Evolutionary conservation across 352 stramenopile species (phyloP), one percentile per base, ranked within the genome.

Genomic region (Globisporangium lucens): DNA sequence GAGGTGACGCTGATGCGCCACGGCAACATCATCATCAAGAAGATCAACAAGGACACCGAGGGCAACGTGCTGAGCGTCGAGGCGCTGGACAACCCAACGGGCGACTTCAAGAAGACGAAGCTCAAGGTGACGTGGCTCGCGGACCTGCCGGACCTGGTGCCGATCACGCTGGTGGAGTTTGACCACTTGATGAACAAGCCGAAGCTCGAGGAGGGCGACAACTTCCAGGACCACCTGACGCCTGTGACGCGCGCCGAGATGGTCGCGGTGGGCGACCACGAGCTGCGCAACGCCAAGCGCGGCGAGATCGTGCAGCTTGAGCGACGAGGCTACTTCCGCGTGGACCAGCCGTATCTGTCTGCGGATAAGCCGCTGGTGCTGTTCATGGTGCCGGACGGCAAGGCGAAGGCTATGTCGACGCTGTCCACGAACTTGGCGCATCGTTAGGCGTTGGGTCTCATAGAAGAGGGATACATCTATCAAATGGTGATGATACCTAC

Each of bases 381-480:
- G 12, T 99, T 99, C 83, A 99, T 99, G 90, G 97, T 99, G 67
- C 98, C 98, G 1, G 97, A 99, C 78, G 98, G 98, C 55, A 99
- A 99, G 83, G 78, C 82, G 61, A 91, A 90, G 74, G 82, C 87
- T 69, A 95, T 95, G 85, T 94, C 85, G 29, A 89, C 87, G 63
- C 80, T 95, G 46, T 94, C 87, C n/a, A 95, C 86, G 62, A 95
- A 94, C 74, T 73, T 94, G 55, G 82, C 79, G 15, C 85, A 95
- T 67, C 86, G 84, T 71, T 94, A 90, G 75, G 69, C 20, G 27
- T 29, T 35, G 33, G 5, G 27, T 46, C 13, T 20, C 52, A 10
- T 36, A 36, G 10, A 35, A 57, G 22, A 36, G 20, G 27, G 24
- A 10, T 33, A 5, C 5, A 33, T 33, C 30, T 33, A 33, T 33